Conservation (phyloP, 345 rosid species). For the Dovyalis caffra region DNA sequence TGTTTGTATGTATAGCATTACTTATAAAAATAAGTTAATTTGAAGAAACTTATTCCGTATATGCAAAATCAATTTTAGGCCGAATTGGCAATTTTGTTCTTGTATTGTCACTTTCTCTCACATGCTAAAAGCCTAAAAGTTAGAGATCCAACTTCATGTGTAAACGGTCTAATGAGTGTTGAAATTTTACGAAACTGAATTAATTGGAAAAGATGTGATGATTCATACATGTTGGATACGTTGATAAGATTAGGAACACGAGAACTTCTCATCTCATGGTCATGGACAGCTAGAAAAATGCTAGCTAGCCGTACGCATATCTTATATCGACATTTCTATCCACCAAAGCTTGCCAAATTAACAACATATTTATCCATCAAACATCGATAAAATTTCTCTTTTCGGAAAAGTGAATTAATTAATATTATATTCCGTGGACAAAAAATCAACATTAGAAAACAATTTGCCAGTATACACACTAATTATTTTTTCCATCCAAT, state of each 20-base stretch:
- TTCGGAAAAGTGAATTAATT: too few species aligned
- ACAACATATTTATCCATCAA: background rate
- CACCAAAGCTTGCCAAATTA: background rate
- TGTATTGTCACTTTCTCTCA: background rate
- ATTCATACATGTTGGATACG: background rate
- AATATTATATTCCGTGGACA: background rate
- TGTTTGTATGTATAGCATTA: too few species aligned
- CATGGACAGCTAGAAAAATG: background rate
- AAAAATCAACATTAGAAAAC: too few species aligned
- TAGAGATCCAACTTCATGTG: background rate
- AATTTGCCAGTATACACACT: too few species aligned
- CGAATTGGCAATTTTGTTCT: background rate
- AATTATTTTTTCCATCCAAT: too few species aligned
- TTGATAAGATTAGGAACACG: background rate
- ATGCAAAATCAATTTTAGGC: background rate
- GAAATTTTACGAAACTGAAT: background rate
- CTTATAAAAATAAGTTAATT: too few species aligned
- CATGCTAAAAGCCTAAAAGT: background rate
- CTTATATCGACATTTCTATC: background rate
- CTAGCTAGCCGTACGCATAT: background rate
- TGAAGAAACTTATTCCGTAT: too few species aligned
- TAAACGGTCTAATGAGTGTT: background rate
- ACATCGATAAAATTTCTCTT: too few species aligned
- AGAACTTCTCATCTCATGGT: background rate
- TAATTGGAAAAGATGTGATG: background rate